Evolutionary conservation across 495 filamentous ascomycete species (phyloP).

Genomic region (Hyaloscypha variabilis): DNA sequence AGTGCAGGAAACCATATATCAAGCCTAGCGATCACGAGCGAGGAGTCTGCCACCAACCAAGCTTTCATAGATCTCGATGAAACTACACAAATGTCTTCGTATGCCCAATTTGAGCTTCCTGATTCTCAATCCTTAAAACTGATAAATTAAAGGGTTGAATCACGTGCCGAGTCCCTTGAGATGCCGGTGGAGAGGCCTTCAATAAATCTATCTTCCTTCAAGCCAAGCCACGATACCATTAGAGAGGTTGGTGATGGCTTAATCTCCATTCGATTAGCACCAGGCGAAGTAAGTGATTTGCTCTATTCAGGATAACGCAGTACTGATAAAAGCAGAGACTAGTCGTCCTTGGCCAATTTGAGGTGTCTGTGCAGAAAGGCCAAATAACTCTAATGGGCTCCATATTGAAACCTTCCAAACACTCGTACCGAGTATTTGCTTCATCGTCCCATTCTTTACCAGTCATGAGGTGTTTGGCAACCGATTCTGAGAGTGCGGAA

Average conservation of each 20-base stretch:
- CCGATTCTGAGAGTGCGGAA: conserved; percentile 51
- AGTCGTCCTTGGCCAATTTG: conserved; percentile 73
- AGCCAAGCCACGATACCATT: conserved; percentile 45
- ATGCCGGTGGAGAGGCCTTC: conserved; percentile 13
- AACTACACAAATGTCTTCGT: conserved; percentile 7
- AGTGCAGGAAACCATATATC: background rate
- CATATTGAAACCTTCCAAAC: conserved; percentile 54
- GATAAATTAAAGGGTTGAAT: conserved; percentile 27
- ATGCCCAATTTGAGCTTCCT: background rate
- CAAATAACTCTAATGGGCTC: conserved; percentile 71
- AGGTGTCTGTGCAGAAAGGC: conserved; percentile 66
- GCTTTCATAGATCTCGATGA: background rate
- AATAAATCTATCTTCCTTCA: conserved; percentile 46
- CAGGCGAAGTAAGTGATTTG: conserved; percentile 46
- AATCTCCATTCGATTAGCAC: conserved; percentile 37
- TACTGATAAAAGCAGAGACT: conserved; percentile 52
- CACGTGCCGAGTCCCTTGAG: conserved; percentile 23
- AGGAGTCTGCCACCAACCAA: background rate
- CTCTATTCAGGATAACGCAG: background rate
- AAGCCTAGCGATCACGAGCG: background rate
- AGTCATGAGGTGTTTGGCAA: conserved; percentile 60
- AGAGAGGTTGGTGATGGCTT: conserved; percentile 39
- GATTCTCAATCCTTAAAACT: conserved; percentile 10
- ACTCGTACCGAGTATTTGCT: conserved; percentile 65
- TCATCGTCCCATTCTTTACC: conserved; percentile 79